phyloP scores from a whole-genome alignment of 306 rosid species.

The Fragaria ananassa region DNA sequence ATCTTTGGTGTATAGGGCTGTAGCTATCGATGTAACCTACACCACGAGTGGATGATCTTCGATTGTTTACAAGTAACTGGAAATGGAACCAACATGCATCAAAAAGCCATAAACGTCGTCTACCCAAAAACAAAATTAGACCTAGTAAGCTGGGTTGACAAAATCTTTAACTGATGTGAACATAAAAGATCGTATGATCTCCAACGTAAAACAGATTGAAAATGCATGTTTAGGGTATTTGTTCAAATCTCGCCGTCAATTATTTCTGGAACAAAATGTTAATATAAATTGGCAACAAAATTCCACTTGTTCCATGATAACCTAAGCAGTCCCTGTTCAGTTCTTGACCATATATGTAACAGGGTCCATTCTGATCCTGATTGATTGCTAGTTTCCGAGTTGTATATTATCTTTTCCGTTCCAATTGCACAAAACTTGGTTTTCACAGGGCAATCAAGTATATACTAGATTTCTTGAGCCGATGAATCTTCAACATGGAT shows the following conservation, averaged over 20 bases:
- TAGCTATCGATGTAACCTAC: too few species aligned
- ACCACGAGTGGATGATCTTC: not conserved
- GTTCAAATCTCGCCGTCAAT: not conserved
- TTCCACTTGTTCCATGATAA: not conserved
- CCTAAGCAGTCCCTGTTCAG: not conserved
- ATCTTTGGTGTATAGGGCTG: not conserved
- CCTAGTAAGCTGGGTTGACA: not conserved
- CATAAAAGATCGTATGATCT: not conserved
- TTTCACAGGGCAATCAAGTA: not conserved
- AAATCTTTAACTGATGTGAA: not conserved
- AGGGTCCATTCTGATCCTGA: not conserved
- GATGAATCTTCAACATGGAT: not conserved
- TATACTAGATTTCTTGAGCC: not conserved
- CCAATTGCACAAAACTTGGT: not conserved
- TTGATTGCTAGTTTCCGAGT: not conserved
- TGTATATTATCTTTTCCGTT: not conserved
- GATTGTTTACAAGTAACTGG: not conserved
- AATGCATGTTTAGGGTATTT: not conserved
- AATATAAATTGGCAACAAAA: not conserved
- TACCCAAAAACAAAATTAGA: not conserved
- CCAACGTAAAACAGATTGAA: not conserved
- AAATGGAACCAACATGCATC: not conserved
- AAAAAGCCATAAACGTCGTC: not conserved
- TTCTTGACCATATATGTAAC: slow-evolving; percentile 8
- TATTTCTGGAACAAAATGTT: not conserved